These are phyloP conservation scores for Novymonas esmeraldas DNA, from an alignment of 208 protist genomes.

Conservation along the genomic window DNA sequence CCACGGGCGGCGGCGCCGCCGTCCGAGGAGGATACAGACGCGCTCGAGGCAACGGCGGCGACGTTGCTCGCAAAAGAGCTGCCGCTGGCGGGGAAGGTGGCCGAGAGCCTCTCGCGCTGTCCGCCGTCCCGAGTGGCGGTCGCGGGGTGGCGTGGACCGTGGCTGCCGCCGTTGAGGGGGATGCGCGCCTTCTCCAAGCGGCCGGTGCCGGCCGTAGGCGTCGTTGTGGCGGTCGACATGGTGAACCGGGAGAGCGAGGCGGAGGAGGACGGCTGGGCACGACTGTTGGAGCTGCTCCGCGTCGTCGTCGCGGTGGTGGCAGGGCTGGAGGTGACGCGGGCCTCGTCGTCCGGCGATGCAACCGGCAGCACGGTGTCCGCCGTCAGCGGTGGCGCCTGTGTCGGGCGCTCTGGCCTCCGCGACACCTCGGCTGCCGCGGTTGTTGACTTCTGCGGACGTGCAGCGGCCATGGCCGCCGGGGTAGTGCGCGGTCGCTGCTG, in stretches of 20 bases:
- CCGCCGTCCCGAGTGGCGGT: background rate
- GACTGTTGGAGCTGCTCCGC: constrained; percentile 28
- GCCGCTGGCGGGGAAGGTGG: background rate
- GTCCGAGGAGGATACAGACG: constrained; percentile 13
- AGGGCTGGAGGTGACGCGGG: constrained; percentile 18
- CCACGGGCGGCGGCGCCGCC: background rate
- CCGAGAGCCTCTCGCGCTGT: background rate
- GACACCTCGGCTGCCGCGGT: background rate
- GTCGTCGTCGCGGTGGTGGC: constrained; percentile 17
- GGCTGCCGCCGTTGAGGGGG: background rate
- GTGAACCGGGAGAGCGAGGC: constrained; percentile 2
- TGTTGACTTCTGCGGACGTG: constrained; percentile 6
- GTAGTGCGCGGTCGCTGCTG: constrained; percentile 2
- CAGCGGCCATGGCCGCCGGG: background rate
- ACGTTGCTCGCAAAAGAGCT: background rate
- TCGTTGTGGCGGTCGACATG: background rate
- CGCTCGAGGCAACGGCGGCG: background rate
- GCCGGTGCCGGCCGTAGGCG: background rate
- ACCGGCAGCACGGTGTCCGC: constrained; percentile 28
- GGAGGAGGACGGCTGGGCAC: constrained; percentile 3
- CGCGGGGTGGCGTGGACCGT: background rate
- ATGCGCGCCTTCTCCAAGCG: background rate
- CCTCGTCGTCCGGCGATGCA: constrained; percentile 23
- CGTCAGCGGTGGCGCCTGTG: constrained; percentile 12
- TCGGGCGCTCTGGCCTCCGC: constrained; percentile 1